phyloP scores from a whole-genome alignment of 2,329 filamentous ascomycete genomes.

The Corynespora cassiicola region DNA sequence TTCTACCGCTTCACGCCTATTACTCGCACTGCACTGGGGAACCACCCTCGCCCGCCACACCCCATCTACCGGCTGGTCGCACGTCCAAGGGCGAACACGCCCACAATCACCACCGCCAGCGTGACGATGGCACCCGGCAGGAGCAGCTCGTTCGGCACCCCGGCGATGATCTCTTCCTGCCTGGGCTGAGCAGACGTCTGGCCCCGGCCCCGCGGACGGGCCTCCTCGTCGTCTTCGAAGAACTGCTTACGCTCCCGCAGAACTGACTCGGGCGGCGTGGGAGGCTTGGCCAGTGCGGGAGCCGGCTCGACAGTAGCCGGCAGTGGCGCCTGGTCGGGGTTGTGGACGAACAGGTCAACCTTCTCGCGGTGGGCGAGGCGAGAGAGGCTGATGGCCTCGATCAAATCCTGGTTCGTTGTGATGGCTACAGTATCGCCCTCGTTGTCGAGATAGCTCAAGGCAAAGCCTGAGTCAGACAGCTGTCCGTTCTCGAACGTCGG shows the following conservation, averaged over 20 bases:
- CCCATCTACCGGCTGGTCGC: constrained; percentile 56
- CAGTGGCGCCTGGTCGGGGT: constrained; percentile 88
- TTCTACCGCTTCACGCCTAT: constrained; percentile 8
- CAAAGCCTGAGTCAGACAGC: constrained; percentile 79
- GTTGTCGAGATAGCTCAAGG: constrained; percentile 93
- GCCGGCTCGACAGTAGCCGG: constrained; percentile 67
- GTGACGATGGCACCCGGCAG: constrained; percentile 94
- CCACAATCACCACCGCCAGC: constrained; percentile 91
- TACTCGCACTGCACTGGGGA: constrained; percentile 4
- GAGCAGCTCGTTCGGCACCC: constrained; percentile 91
- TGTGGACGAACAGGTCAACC: constrained; percentile 95
- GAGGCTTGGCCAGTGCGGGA: constrained; percentile 57
- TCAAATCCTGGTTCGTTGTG: constrained; percentile 90
- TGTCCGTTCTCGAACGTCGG: constrained; percentile 81
- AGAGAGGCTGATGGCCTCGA: constrained; percentile 87
- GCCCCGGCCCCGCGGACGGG: constrained; percentile 48
- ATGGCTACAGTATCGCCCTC: constrained; percentile 97
- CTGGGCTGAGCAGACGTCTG: constrained; percentile 55
- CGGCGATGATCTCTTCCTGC: constrained; percentile 82
- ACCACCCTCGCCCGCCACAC: not conserved
- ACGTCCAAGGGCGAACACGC: constrained; percentile 87
- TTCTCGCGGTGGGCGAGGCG: constrained; percentile 82
- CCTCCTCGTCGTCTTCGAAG: constrained; percentile 63
- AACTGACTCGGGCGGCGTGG: constrained; percentile 61
- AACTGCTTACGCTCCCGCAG: constrained; percentile 55